Conservation (phyloP, 768 basidiomycete genomes). For the Boletus sp. region DNA sequence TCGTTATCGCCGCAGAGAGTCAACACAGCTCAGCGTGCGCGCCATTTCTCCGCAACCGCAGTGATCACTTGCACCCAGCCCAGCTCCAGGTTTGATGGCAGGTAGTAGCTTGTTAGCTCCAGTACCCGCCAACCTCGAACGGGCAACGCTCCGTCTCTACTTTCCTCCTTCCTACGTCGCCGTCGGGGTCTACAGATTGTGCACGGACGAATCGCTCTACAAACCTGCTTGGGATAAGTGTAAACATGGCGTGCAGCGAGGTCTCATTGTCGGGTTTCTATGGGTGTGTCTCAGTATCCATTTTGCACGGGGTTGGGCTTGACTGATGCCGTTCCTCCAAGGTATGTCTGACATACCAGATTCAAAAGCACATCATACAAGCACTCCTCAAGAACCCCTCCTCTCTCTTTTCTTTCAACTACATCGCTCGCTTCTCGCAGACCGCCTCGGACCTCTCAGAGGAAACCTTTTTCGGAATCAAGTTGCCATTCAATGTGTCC, state of each 20-base stretch:
- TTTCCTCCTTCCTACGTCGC: constrained; percentile 82
- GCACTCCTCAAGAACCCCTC: constrained; percentile 23
- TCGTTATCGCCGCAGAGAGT: background rate
- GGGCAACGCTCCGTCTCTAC: constrained; percentile 59
- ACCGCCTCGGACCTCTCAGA: constrained; percentile 31
- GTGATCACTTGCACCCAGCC: background rate
- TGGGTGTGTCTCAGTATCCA: constrained; percentile 50
- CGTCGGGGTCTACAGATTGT: constrained; percentile 80
- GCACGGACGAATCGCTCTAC: constrained; percentile 67
- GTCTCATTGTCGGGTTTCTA: constrained; percentile 59
- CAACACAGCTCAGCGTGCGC: background rate
- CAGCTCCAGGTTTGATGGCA: background rate
- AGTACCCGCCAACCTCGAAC: constrained; percentile 45
- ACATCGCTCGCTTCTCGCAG: constrained; percentile 25
- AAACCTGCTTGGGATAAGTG: constrained; percentile 84
- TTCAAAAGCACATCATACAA: constrained; percentile 67
- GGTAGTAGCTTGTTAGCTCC: constrained; percentile 14
- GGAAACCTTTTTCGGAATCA: constrained; percentile 62
- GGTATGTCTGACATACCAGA: constrained; percentile 64
- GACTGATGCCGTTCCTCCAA: constrained; percentile 27
- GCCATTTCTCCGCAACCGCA: background rate
- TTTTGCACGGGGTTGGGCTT: background rate
- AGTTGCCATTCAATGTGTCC: constrained; percentile 61
- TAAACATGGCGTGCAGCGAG: constrained; percentile 69
- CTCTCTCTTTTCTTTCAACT: constrained; percentile 26